These are phyloP conservation scores for Heliamphora exappendiculata DNA, from an alignment of 148 eudicot genomes.

Conservation along the genomic window DNA sequence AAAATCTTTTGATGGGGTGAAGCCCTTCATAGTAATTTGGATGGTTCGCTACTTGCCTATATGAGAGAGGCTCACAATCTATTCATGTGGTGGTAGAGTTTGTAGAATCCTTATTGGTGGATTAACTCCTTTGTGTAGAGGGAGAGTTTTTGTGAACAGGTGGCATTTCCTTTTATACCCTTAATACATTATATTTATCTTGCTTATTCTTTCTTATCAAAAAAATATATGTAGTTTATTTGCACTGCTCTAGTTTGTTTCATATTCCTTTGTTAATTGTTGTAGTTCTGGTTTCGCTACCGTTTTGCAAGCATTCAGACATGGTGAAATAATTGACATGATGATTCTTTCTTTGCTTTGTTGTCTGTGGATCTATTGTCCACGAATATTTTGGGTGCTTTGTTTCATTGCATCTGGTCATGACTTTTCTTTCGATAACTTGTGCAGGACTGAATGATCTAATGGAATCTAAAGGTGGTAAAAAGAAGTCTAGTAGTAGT, in stretches of 20 bases:
- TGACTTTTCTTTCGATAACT: not conserved
- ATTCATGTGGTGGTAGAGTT: not conserved
- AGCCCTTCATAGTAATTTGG: no score
- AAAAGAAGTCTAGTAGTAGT: constrained; percentile 69
- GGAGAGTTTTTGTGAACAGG: no score
- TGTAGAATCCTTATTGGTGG: not conserved
- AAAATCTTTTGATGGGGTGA: no score
- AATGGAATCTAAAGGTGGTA: constrained; percentile 73
- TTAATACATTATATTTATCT: no score
- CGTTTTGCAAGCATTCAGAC: not conserved
- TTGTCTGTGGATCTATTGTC: not conserved
- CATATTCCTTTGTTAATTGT: not conserved
- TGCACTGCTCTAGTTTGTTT: not conserved
- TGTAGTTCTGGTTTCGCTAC: not conserved
- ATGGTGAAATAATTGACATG: not conserved
- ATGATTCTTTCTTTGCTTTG: not conserved
- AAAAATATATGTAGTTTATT: not conserved
- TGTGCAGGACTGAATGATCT: constrained; percentile 47
- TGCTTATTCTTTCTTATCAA: not conserved
- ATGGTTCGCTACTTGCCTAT: no score
- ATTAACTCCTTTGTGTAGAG: not conserved
- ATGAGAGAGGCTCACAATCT: no score
- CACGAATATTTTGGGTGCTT: not conserved
- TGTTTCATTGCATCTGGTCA: not conserved
- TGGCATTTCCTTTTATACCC: no score